Evolutionary conservation across 75 land plant genomes (phyloP).

Genomic region (Cryptomeria japonica): DNA sequence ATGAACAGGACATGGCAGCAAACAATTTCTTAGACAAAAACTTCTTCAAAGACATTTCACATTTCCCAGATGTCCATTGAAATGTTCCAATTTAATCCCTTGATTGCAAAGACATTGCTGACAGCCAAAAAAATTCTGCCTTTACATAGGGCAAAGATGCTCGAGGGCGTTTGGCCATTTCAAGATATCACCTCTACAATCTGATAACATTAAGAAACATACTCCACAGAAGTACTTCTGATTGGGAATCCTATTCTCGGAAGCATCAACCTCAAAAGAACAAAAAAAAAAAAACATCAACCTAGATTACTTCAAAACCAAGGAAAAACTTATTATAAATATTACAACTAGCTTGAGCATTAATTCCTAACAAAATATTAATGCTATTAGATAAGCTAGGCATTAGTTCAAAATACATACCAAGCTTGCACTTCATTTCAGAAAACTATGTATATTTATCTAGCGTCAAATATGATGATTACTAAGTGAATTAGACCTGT

Average conservation of each 20-base stretch:
- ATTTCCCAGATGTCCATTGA: not conserved
- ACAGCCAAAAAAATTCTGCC: not conserved
- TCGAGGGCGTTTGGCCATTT: no score
- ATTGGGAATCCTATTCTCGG: not conserved
- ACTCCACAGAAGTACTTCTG: not conserved
- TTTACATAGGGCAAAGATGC: not conserved
- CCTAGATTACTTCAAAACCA: not conserved
- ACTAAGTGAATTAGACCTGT: not conserved
- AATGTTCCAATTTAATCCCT: not conserved
- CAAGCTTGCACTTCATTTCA: not conserved
- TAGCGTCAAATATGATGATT: not conserved
- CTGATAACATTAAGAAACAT: not conserved
- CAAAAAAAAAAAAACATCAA: not conserved
- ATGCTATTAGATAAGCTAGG: slow-evolving; percentile 1
- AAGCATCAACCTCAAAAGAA: not conserved
- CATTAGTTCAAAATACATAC: slow-evolving; percentile 10
- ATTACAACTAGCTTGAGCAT: slow-evolving; percentile 2
- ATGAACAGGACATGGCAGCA: not conserved
- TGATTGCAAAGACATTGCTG: not conserved
- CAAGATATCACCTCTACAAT: not conserved
- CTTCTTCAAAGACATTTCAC: not conserved
- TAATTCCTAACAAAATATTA: not conserved
- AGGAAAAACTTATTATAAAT: not conserved
- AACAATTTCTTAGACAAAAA: not conserved
- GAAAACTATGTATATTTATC: not conserved